Base-by-base conservation (phyloP, 331 rosid genomes). In the Ulmus americana region DNA sequence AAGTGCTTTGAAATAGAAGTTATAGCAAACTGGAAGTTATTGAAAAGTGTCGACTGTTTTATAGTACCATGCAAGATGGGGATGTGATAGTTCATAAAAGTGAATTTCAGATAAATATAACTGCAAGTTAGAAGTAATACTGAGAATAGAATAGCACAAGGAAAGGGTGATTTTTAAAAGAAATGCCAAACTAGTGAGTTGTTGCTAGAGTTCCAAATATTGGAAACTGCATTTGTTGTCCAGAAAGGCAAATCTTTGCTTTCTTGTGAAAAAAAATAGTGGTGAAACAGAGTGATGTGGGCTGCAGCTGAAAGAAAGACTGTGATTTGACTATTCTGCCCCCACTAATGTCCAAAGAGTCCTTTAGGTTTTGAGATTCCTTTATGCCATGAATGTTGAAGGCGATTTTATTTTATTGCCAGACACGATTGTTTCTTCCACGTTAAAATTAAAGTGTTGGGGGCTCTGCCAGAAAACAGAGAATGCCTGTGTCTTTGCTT, bases 131-230 rank as follows among this genome's bases (percentile, higher is more conserved):
- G 44, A 41, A 55, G 10, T 9, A 13, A 28, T 55, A 28, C 41
- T 9, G 56, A 28, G 22, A n/a, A 14, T 51, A 53, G 38, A 53
- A 38, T 15, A 56, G 12, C 44, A 10, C 16, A 56, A 38, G 18
- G 16, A 11, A 56, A 35, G 15, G 6, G 44, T 11, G 2, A 56
- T 6, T 56, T 11, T 10, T 10, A 43, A 38, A 38, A 45, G 44
- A 56, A 12, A 38, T 35, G 13, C 61, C 61, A 56, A 56, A 56
- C 61, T 16, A 55, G 61, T 55, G 61, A 55, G 0, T 35, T 10
- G 61, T 3, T 12, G 39, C 2, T 12, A 55, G 13, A 55, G 11
- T 12, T 38, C 44, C 4, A 10, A 10, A 55, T 41, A 55, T 55
- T 55, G 18, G 61, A 13, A 38, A 39, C 43, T 55, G 14, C 60